A percentile compares a stretch with the other conserved stretches of the same genome.
phyloP scores from a whole-genome alignment of 2,329 filamentous ascomycete genomes.

The Trichoderma breve region DNA sequence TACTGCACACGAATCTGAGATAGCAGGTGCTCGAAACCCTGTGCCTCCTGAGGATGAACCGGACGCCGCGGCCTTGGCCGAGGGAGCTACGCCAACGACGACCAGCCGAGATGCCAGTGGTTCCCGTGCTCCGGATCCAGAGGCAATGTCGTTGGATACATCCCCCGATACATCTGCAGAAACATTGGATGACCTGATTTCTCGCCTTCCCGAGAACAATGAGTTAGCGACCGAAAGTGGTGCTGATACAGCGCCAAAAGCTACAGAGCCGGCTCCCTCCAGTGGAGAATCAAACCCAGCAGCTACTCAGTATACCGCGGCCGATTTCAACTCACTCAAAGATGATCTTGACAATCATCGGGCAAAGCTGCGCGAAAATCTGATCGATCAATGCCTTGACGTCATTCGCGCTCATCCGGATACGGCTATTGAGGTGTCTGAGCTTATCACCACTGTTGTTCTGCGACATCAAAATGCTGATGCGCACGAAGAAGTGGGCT shows the following conservation, averaged over 20 bases:
- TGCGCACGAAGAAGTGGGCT: slow-evolving; percentile 69
- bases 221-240: slow-evolving; percentile 26
- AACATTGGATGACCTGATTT: slow-evolving; percentile 30
- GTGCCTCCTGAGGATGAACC: slow-evolving; percentile 60
- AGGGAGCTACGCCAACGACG: slow-evolving; percentile 21
- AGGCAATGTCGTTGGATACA: slow-evolving; percentile 40
- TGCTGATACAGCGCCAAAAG: slow-evolving; percentile 23
- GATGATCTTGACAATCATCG: slow-evolving; percentile 80
- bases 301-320: slow-evolving; percentile 22
- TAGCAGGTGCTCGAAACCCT: slow-evolving; percentile 62
- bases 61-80: slow-evolving; percentile 36
- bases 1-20: slow-evolving; percentile 55
- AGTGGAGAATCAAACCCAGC: slow-evolving; percentile 20
- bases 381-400: slow-evolving; percentile 89
- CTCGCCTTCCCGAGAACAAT: slow-evolving; percentile 25
- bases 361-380: slow-evolving; percentile 65
- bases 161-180: slow-evolving; percentile 32
- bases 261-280: slow-evolving; percentile 17
- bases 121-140: slow-evolving; percentile 32
- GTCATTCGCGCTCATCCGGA: slow-evolving; percentile 84
- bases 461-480: slow-evolving; percentile 55
- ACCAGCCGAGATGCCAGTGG: slow-evolving; percentile 28
- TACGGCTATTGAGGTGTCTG: slow-evolving; percentile 85
- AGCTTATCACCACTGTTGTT: slow-evolving; percentile 76
- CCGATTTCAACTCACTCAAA: slow-evolving; percentile 43